Evolutionary conservation across 1,284 basidiomycete species (phyloP).

Genomic region (Ganoderma lingzhi): DNA sequence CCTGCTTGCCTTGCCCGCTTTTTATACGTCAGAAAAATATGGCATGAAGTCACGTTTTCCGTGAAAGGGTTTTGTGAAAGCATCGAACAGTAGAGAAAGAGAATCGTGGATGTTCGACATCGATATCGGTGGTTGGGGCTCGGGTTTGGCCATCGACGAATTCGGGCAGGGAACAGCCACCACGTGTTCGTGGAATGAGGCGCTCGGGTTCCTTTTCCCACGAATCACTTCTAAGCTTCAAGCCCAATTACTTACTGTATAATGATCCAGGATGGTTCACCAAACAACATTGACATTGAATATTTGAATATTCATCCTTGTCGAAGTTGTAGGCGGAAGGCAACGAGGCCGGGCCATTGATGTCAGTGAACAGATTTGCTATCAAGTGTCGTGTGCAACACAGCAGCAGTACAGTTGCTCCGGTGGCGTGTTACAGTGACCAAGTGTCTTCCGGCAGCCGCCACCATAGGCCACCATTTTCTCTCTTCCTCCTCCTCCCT

Average conservation of each 20-base stretch:
- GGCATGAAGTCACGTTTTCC: neutral
- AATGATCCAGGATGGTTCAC: too few species aligned
- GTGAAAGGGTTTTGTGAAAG: neutral
- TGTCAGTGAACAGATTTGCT: neutral
- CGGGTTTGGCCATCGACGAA: neutral
- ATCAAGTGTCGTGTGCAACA: neutral
- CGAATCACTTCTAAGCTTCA: too few species aligned
- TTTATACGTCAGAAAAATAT: neutral
- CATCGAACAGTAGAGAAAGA: neutral
- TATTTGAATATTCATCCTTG: neutral
- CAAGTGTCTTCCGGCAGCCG: neutral
- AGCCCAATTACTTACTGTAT: too few species aligned
- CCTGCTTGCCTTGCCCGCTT: neutral
- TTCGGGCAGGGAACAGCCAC: neutral
- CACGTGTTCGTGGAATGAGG: neutral
- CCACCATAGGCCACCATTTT: neutral
- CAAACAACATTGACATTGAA: neutral
- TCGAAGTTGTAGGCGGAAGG: neutral
- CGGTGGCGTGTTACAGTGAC: neutral
- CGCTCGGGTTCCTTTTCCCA: neutral
- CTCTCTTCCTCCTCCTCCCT: neutral
- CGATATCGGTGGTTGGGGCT: neutral
- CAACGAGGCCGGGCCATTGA: neutral
- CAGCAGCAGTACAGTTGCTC: neutral
- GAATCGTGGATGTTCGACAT: neutral